These are phyloP conservation scores for Trichocomaceae sp. DNA, from an alignment of 2,329 filamentous ascomycete species.

Conservation along the genomic window DNA sequence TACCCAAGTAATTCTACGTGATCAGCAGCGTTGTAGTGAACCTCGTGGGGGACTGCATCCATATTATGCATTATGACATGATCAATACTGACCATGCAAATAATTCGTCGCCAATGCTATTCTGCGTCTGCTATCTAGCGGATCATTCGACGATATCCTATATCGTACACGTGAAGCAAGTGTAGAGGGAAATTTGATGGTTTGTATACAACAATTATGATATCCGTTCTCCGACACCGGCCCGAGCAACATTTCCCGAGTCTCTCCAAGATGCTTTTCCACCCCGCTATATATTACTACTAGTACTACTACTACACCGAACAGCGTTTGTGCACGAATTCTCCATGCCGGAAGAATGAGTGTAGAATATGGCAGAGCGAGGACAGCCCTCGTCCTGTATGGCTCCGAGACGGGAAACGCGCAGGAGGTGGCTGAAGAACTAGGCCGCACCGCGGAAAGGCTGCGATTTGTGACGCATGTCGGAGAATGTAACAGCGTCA, in stretches of 20 bases:
- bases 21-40: neutral
- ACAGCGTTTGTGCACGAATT: neutral
- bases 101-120: neutral
- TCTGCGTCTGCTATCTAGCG: neutral
- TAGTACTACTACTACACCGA: neutral
- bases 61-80: neutral
- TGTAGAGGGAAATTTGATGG: neutral
- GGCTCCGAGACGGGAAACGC: constrained; percentile 93
- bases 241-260: neutral
- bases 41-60: neutral
- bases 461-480: constrained; percentile 71
- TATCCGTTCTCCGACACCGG: constrained; percentile 7
- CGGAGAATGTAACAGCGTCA: constrained; percentile 68
- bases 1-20: constrained; percentile 10
- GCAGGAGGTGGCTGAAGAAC: constrained; percentile 81
- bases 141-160: neutral
- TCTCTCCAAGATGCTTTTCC: neutral
- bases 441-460: constrained; percentile 67
- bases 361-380: constrained; percentile 13
- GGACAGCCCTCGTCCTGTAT: constrained; percentile 69
- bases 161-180: too few relatives aligned
- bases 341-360: constrained; percentile 20
- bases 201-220: neutral
- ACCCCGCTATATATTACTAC: neutral
- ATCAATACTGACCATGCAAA: neutral